A percentile compares a stretch with the other conserved stretches of the same genome.
phyloP scores from a whole-genome alignment of 768 basidiomycete species.

The Lanmaoa pseudosensibilis region DNA sequence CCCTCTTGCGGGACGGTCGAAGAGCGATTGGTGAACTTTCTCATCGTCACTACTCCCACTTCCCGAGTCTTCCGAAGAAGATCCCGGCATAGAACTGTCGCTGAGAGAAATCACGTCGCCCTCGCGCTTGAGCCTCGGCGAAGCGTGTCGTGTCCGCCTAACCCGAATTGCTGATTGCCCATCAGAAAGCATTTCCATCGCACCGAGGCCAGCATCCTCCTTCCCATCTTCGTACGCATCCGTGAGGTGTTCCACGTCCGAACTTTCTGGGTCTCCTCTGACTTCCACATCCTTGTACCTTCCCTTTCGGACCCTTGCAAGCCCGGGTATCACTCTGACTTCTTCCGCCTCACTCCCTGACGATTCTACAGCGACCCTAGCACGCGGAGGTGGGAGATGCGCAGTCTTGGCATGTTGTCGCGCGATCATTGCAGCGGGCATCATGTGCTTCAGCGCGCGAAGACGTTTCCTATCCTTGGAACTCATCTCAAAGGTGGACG shows the following conservation, averaged over 20 bases:
- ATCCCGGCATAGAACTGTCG: constrained; percentile 9
- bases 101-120: constrained; percentile 27
- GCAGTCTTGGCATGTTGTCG: constrained; percentile 24
- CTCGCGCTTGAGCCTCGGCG: background rate
- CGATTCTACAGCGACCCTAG: constrained; percentile 9
- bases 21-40: constrained; percentile 37
- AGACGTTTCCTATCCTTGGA: constrained; percentile 36
- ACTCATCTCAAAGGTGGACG: constrained; percentile 19
- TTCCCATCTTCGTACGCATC: background rate
- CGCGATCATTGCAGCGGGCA: constrained; percentile 55
- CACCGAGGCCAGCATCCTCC: background rate
- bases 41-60: constrained; percentile 28
- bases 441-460: constrained; percentile 47
- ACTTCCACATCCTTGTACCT: constrained; percentile 42
- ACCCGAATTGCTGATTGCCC: constrained; percentile 18
- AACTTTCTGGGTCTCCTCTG: constrained; percentile 66
- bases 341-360: constrained; percentile 37
- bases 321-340: constrained; percentile 49
- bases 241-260: constrained; percentile 34
- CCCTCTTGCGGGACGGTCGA: constrained; percentile 22
- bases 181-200: constrained; percentile 12
- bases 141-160: constrained; percentile 23
- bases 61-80: constrained; percentile 17
- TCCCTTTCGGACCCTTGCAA: constrained; percentile 44
- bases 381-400: constrained; percentile 8